Evolutionary conservation across 2,329 filamentous ascomycete genomes (phyloP).

Genomic region (Epichloe amarillans): DNA sequence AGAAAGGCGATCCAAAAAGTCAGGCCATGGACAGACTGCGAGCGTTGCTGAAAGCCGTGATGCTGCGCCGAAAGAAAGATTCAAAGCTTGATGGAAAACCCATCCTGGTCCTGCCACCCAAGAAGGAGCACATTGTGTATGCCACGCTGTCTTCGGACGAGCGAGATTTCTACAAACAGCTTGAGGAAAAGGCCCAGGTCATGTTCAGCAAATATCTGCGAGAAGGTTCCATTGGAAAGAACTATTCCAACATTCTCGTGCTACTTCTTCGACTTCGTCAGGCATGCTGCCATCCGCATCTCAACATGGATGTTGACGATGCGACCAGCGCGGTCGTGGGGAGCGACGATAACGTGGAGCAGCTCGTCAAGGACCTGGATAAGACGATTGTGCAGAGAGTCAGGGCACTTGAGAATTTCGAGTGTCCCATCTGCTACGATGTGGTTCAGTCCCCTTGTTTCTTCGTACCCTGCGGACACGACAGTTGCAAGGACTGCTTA

Average conservation of each 20-base stretch:
- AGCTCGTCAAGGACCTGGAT: constrained; percentile 48
- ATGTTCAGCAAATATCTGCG: constrained; percentile 67
- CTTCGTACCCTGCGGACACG: constrained; percentile 73
- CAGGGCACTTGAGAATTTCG: constrained; percentile 45
- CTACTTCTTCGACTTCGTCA: constrained; percentile 73
- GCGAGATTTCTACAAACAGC: constrained; percentile 60
- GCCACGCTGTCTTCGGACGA: constrained; percentile 63
- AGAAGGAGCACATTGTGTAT: constrained; percentile 64
- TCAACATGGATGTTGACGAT: constrained; percentile 23
- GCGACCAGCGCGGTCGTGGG: constrained; percentile 19
- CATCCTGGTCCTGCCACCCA: constrained; percentile 61
- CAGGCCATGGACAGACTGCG: constrained; percentile 62
- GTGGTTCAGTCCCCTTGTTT: constrained; percentile 60
- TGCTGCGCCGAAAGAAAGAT: constrained; percentile 71
- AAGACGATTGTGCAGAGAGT: constrained; percentile 53
- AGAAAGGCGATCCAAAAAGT: constrained; percentile 34
- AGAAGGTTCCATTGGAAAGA: constrained; percentile 50
- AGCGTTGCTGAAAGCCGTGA: constrained; percentile 62
- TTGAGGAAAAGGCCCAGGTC: constrained; percentile 54
- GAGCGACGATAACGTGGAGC: constrained; percentile 34
- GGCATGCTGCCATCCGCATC: constrained; percentile 33
- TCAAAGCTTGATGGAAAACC: constrained; percentile 69
- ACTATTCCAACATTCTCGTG: constrained; percentile 68
- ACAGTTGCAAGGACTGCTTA: constrained; percentile 66
- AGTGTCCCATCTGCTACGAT: constrained; percentile 77